Conservation (phyloP, 2,329 filamentous ascomycete species). For the Emericellopsis atlantica region DNA sequence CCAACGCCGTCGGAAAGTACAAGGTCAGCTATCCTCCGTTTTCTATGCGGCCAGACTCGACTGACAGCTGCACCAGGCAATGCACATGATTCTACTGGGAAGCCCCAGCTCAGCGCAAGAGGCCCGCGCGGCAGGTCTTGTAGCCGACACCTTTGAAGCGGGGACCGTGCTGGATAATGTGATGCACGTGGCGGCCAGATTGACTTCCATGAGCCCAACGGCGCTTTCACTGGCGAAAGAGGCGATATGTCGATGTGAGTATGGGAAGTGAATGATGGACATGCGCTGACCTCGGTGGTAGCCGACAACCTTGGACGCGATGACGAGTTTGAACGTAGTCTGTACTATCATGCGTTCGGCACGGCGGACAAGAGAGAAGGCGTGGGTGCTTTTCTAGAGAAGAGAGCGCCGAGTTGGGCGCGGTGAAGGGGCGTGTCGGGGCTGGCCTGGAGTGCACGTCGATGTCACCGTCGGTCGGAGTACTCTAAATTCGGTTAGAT, state of each 20-base stretch:
- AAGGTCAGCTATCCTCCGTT: conserved; percentile 13
- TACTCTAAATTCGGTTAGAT: no score
- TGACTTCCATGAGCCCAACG: conserved; percentile 12
- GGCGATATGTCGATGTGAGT: conserved; percentile 14
- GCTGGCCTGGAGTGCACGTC: no score
- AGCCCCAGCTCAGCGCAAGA: conserved; percentile 13
- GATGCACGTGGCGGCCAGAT: conserved; percentile 9
- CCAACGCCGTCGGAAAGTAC: conserved; percentile 25
- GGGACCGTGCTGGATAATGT: conserved; percentile 12
- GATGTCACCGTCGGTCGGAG: no score
- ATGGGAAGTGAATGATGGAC: no score
- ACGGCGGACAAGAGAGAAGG: conserved; percentile 16
- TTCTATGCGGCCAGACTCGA: no score
- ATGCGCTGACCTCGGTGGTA: conserved; percentile 1
- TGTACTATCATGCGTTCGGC: conserved; percentile 22
- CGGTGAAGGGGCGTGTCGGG: no score
- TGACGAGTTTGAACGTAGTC: conserved; percentile 18
- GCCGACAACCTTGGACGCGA: conserved; percentile 12
- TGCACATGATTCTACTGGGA: conserved; percentile 14
- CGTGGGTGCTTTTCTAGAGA: conserved; percentile 16
- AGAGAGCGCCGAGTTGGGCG: conserved; percentile 6
- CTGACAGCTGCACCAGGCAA: conserved; percentile 9
- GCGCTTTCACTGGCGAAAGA: conserved; percentile 15
- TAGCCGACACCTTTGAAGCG: conserved; percentile 13
- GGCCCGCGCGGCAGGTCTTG: conserved; percentile 11